Conservation (phyloP, 768 basidiomycete species). For the Phylloporus arenicola region DNA sequence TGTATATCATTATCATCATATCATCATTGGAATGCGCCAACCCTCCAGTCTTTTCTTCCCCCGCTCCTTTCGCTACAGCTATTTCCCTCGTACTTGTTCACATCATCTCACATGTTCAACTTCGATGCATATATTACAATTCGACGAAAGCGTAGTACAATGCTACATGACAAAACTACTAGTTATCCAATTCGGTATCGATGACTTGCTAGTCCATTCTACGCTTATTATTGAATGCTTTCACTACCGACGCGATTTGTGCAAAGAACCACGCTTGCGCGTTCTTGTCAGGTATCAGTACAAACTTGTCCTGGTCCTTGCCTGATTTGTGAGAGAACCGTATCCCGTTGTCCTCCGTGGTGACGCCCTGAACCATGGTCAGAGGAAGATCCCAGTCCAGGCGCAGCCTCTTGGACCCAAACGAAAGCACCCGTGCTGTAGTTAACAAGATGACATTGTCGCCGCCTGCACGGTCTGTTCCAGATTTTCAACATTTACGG, state of each 20-base stretch:
- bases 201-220: conserved; percentile 52
- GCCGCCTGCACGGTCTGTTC: conserved; percentile 64
- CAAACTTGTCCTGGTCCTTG: conserved; percentile 69
- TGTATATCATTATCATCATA: conserved; percentile 15
- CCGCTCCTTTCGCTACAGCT: conserved; percentile 15
- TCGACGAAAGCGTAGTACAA: conserved; percentile 20
- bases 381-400: conserved; percentile 92
- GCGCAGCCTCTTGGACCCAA: conserved; percentile 78
- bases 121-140: conserved; percentile 26
- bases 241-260: conserved; percentile 71
- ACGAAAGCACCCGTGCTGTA: conserved; percentile 68
- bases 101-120: conserved; percentile 16
- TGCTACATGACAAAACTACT: conserved; percentile 20
- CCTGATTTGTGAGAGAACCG: conserved; percentile 78
- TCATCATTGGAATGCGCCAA: conserved; percentile 13
- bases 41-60: conserved; percentile 11
- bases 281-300: conserved; percentile 67
- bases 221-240: conserved; percentile 65
- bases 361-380: conserved; percentile 79
- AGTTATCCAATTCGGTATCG: conserved; percentile 12
- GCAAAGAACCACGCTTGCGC: conserved; percentile 79
- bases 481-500: conserved; percentile 8
- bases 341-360: conserved; percentile 87
- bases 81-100: conserved; percentile 25
- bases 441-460: conserved; percentile 83